Evolutionary conservation across 2,329 filamentous ascomycete genomes (phyloP), one percentile per base, ranked within the genome.

Genomic region (Chaetomiaceae sp.): DNA sequence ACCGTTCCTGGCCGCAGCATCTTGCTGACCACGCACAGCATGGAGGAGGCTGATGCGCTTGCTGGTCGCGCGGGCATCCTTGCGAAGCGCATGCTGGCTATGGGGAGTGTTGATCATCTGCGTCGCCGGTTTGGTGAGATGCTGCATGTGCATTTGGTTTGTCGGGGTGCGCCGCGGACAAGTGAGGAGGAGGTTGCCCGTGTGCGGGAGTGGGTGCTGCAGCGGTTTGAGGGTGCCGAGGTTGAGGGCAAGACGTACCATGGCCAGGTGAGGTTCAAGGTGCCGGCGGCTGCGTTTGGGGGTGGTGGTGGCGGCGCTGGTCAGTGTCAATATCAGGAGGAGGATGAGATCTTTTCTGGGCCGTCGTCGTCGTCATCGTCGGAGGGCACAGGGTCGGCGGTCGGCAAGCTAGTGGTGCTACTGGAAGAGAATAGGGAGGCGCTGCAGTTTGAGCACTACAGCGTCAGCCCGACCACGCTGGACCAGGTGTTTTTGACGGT

Each of bases 31-130:
- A 96, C 92, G 0, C 92, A 97, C 67, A 88, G 82, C 43, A 96
- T 96, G 90, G 91, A 96, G 66, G 92, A 96, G 69, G 92, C 91
- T 0, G 89, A 95, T 62, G 90, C 90, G 1, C 75, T 97, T 2
- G 91, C 91, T 0, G 83, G 82, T 25, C 79, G 89, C 1, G 89
- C 87, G 0, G 92, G 89, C 12, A 96, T 97, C 58, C 82, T 97
- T 70, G 88, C 90, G 8, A 79, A 81, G 59, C 78, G 83, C 27
- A 95, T 96, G 89, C 75, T 96, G 19, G 91, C 90, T 0, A 75
- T 93, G 8, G 91, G 91, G 4, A 86, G 84, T 0, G 85, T 83
- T 0, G 82, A 89, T 30, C 73, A 83, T 51, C 74, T 96, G 3
- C 77, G 91, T 7, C 76, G 77, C 39, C 81, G 84, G 48, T 90